These are phyloP conservation scores for Paracorniculantispora psalliotae DNA, from an alignment of 2,329 filamentous ascomycete genomes.

Conservation along the genomic window DNA sequence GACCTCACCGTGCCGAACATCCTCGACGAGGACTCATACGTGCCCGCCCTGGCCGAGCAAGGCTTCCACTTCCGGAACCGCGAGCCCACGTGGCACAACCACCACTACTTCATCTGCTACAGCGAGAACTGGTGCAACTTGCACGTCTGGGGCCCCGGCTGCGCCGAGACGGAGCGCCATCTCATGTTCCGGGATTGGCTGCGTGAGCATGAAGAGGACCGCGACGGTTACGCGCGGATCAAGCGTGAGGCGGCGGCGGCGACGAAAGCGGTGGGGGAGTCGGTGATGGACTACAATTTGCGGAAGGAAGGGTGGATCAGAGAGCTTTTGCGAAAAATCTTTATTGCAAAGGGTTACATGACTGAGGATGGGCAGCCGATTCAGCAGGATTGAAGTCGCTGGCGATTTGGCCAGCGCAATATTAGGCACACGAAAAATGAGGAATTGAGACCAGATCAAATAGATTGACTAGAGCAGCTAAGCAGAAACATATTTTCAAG, in stretches of 20 bases:
- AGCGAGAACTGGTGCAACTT: constrained; percentile 34
- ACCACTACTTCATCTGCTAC: constrained; percentile 33
- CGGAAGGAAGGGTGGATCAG: constrained; percentile 34
- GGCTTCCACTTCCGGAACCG: constrained; percentile 38
- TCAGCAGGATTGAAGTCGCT: background rate
- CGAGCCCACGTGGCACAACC: constrained; percentile 37
- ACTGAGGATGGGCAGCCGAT: background rate
- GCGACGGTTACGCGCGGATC: constrained; percentile 31
- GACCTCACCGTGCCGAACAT: constrained; percentile 37
- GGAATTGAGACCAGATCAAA: background rate
- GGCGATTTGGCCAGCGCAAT: background rate
- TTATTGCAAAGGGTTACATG: constrained; percentile 11
- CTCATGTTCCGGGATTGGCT: constrained; percentile 39
- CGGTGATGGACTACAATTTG: constrained; percentile 31
- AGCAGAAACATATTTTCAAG: too few relatives aligned
- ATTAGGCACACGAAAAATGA: background rate
- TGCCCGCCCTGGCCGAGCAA: constrained; percentile 31
- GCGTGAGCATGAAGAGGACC: constrained; percentile 28
- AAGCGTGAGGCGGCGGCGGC: constrained; percentile 31
- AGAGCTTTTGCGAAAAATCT: constrained; percentile 26
- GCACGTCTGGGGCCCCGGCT: constrained; percentile 38
- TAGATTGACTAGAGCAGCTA: background rate
- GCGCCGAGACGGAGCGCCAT: constrained; percentile 34
- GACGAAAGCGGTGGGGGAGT: constrained; percentile 25
- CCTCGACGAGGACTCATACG: constrained; percentile 33